Conservation (phyloP, 768 basidiomycete genomes). For the Boletus eberwhitei region DNA sequence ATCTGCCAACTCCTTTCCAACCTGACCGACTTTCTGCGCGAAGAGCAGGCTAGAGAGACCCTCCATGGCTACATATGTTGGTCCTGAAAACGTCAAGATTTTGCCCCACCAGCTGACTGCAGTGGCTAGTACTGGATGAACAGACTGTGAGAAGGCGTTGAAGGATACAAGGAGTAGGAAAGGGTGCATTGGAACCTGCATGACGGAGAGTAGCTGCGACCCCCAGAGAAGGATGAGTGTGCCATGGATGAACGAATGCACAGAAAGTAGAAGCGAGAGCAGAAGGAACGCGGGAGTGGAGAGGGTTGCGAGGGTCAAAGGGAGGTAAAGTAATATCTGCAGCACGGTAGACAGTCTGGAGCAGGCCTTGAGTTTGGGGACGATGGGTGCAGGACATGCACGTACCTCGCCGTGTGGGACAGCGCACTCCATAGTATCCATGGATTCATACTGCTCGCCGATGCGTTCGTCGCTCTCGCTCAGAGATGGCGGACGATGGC, state of each 20-base stretch:
- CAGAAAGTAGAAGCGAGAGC: conserved; percentile 71
- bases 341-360: conserved; percentile 68
- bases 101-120: conserved; percentile 72
- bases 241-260: conserved; percentile 80
- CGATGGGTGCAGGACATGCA: neutral
- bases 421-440: conserved; percentile 66
- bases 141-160: conserved; percentile 72
- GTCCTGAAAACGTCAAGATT: conserved; percentile 66
- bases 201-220: conserved; percentile 65
- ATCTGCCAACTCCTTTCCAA: conserved; percentile 68
- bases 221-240: conserved; percentile 71
- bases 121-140: conserved; percentile 53
- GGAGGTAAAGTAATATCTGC: conserved; percentile 81
- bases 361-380: conserved; percentile 5
- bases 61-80: conserved; percentile 78
- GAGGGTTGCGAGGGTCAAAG: conserved; percentile 79
- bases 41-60: conserved; percentile 82
- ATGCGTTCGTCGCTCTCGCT: conserved; percentile 2
- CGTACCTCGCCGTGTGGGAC: conserved; percentile 60
- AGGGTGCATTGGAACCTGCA: conserved; percentile 85
- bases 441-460: conserved; percentile 39
- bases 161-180: conserved; percentile 84
- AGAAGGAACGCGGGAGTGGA: conserved; percentile 77
- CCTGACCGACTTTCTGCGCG: conserved; percentile 76
- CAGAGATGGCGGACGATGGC: neutral